These are phyloP conservation scores for Solanum gandarillasii DNA, from an alignment of 257 asterid genomes.

Conservation along the genomic window DNA sequence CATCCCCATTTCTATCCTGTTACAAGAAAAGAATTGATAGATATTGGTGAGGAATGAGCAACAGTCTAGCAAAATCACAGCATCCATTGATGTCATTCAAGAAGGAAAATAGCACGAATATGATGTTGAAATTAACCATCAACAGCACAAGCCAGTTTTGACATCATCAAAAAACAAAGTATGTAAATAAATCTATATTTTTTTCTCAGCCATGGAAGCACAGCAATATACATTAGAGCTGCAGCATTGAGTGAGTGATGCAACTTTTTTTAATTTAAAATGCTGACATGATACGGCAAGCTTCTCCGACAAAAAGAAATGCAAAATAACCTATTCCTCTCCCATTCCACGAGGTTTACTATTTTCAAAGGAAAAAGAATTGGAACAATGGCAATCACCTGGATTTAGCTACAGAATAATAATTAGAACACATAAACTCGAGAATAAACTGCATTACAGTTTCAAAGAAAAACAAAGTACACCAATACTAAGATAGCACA, in stretches of 20 bases:
- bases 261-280: neutral
- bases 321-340: neutral
- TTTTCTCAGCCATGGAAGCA: neutral
- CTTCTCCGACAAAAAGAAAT: neutral
- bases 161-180: neutral
- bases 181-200: neutral
- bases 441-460: neutral
- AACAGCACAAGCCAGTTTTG: neutral
- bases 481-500: neutral
- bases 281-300: neutral
- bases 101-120: neutral
- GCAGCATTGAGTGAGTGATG: neutral
- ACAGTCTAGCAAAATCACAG: neutral
- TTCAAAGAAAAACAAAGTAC: neutral
- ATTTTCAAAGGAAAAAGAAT: neutral
- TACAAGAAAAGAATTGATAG: conserved; percentile 1
- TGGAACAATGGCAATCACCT: neutral
- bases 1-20: conserved; percentile 81
- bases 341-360: neutral
- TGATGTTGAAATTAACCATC: neutral
- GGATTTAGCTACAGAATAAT: neutral
- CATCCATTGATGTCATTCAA: neutral
- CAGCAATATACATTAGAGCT: neutral
- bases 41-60: neutral
- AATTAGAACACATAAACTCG: neutral